These are phyloP conservation scores for Dictyostelium citrinum DNA, from an alignment of 78 protist genomes.

Conservation along the genomic window DNA sequence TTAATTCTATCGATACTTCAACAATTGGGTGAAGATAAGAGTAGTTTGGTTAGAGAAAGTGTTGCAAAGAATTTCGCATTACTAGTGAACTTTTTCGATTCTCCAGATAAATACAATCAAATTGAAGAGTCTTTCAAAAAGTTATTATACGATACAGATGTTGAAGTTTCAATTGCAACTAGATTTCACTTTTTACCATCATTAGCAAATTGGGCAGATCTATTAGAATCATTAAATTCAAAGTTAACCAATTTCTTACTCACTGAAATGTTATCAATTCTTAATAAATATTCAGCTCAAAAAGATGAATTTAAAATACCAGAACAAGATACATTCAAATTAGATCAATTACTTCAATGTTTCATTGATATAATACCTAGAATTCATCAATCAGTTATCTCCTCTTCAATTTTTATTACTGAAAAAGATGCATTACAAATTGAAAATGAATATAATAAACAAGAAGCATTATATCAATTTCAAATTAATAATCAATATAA, in stretches of 20 bases:
- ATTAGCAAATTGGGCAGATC: slow-evolving; percentile 62
- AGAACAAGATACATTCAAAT: slow-evolving; percentile 28
- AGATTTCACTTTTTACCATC: slow-evolving; percentile 43
- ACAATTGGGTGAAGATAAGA: slow-evolving; percentile 62
- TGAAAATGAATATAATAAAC: slow-evolving; percentile 63
- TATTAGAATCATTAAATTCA: slow-evolving; percentile 31
- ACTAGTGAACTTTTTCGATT: slow-evolving; percentile 59
- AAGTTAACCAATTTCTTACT: slow-evolving; percentile 5
- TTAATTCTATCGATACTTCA: slow-evolving; percentile 75
- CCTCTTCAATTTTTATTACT: slow-evolving; percentile 38
- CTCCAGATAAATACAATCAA: slow-evolving; percentile 59
- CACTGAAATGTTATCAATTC: slow-evolving; percentile 6
- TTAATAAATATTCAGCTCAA: slow-evolving; percentile 44
- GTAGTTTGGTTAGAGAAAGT: slow-evolving; percentile 16
- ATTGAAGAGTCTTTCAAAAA: slow-evolving; percentile 62
- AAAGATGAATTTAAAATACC: slow-evolving; percentile 67
- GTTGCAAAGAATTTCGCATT: slow-evolving; percentile 73
- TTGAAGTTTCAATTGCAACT: slow-evolving; percentile 30
- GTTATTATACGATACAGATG: slow-evolving; percentile 20
- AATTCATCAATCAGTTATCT: slow-evolving; percentile 47
- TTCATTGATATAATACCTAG: slow-evolving; percentile 53
- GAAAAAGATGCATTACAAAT: slow-evolving; percentile 55
- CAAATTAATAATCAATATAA: slow-evolving; percentile 3
- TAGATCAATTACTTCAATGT: slow-evolving; percentile 30
- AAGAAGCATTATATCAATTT: slow-evolving; percentile 66